Evolutionary conservation across 1,284 basidiomycete genomes (phyloP), one percentile per base, ranked within the genome.

Genomic region (Moesziomyces antarcticus): DNA sequence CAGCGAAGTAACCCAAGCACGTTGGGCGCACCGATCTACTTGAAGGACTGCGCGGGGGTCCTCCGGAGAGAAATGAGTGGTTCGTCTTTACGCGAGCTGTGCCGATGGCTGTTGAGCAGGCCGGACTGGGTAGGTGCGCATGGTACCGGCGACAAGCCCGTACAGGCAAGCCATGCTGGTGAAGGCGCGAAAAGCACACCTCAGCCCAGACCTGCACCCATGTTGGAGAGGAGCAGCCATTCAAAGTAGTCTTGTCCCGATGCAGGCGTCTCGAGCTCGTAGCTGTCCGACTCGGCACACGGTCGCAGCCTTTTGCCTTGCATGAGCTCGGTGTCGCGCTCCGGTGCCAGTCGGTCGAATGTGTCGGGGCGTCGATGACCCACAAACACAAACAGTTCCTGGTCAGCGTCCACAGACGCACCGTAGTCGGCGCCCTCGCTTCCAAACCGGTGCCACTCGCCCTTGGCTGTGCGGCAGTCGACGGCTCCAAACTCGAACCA

Each of bases 401-500:
- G 77, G 21, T 77, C 78, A 16, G 53, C 47, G n/a, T 57, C 59
- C 5, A 49, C 48, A 3, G 66, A 48, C 18, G 54, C 64, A 13
- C 68, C 74, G 18, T 64, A 54, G 24, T 66, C 64, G 13, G 43
- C 10, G 11, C 61, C 56, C 18, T 52, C 35, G 4, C 68, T 64
- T 16, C 61, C 62, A 21, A 65, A 71, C 3, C 66, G 62, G 61
- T 67, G 71, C 66, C 67, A 69, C 3, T 56, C 42, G 8, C n/a
- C 10, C 22, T 33, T 49, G 45, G 13, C 5, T 25, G 53, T 45
- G 33, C 54, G 61, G 52, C 75, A 80, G 46, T 71, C 54, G 4
- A 93, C 89, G 1, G 91, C 89, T 45, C 85, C 80, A 67, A 91
- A 92, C 9, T 86, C 82, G 85, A 93, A 94, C 92, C 92, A 94